Evolutionary conservation across 2,329 filamentous ascomycete genomes (phyloP), one percentile per base, ranked within the genome.

Genomic region (Lachnellula subtilissima): DNA sequence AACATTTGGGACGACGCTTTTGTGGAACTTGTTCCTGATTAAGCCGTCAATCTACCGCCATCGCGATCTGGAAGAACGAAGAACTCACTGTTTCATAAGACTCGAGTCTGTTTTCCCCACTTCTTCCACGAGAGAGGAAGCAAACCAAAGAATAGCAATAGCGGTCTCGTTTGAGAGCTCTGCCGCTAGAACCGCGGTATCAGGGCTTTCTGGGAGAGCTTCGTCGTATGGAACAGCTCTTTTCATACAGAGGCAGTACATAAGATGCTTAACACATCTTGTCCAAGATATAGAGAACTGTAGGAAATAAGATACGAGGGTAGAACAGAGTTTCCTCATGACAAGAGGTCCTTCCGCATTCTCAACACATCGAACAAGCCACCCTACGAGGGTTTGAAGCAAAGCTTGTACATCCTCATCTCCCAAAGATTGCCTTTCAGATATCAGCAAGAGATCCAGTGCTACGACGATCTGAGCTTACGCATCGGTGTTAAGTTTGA

Each of bases 401-500:
- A 90, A 75, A 59, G 81, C 78, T 56, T 76, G 72, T 23, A 55
- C 50, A 56, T 61, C 53, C 23, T 80, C 76, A 43, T 82, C 77
- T 49, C 77, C 76, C 42, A 89, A 72, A 15, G 77, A 76, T 54
- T 74, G 70, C 63, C 76, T 80, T 28, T 50, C 14, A 53, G 51
- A 12, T 39, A 19, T 65, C 50, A 66, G 57, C 49, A 55, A 9
- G n/a, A 43, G 51, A 52, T 17, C n/a, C 22, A 15, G 17, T 28
- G 43, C 28, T 11, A 42, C 1, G 17, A 14, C 25, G 3, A 25
- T 15, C 23, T 22, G 5, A n/a, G 11, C 77, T 61, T 75, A 88
- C 87, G 86, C 90, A 69, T 94, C 90, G n/a, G 86, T 87, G 70
- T 97, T 97, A 56, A 97, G 83, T 74, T 97, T 99, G 65, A 97